Base-by-base conservation (phyloP, 768 basidiomycete genomes). In the Auricularia heimuer region DNA sequence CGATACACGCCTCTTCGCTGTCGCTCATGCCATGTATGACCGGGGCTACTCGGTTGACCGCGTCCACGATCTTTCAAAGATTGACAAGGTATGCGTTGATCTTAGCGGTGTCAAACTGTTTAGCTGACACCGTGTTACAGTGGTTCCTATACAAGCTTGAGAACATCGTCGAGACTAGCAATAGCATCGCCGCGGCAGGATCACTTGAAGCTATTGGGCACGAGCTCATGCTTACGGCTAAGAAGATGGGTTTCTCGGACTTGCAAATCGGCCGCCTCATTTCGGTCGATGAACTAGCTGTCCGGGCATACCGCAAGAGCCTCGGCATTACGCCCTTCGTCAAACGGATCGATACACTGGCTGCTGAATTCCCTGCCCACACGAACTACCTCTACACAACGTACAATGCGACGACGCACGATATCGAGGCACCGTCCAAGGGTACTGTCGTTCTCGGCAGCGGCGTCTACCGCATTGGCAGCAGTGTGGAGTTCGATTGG, bases 361-460 rank as follows among this genome's bases (percentile, higher is more conserved):
- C 97, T 35, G 97, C 97, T 66, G 97, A 99, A 76, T 99, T 90
- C 79, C 97, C 97, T 33, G 97, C 97, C 1, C 89, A 95, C 76
- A 99, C 97, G 68, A 98, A 98, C 80, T 98, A 98, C 77, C 89
- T 99, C 65, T 99, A 98, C 79, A 98, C 96, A 21, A 98, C 97
- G 21, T 99, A 98, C 82, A 98, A 98, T 71, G 97, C 94, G 2
- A 89, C 92, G 0, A 85, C 89, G 67, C 97, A 99, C 70, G 97
- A 99, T 71, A 89, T 99, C 73, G 85, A 91, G 24, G 98, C 98
- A 73, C 81, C 95, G 71, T 96, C 98, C 70, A 85, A 97, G 69
- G 97, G 97, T 54, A 98, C 94, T n/a, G 97, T 98, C 92, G 96
- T 99, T 29, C 87, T 98, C 29, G 97, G 97, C 33, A 92, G 90